phyloP scores from a whole-genome alignment of 2,329 filamentous ascomycete species.

The Pseudogymnoascus sp. region DNA sequence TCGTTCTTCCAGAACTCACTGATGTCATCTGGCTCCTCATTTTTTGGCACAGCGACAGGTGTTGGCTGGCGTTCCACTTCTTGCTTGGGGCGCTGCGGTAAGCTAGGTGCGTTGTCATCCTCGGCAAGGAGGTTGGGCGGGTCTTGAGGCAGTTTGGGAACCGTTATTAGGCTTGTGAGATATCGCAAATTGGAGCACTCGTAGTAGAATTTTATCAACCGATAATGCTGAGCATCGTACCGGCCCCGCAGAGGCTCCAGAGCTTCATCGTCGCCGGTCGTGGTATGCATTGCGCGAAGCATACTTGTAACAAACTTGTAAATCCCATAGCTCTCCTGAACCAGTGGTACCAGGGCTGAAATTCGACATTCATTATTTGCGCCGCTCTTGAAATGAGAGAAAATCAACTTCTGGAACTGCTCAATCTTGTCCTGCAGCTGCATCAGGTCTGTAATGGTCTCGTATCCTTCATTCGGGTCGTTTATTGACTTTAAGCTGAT shows the following conservation, averaged over 20 bases:
- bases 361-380: conserved; percentile 96
- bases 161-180: conserved; percentile 88
- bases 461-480: conserved; percentile 94
- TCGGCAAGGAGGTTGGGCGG: conserved; percentile 82
- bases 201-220: conserved; percentile 96
- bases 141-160: conserved; percentile 91
- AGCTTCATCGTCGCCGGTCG: conserved; percentile 88
- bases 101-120: conserved; percentile 72
- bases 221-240: conserved; percentile 94
- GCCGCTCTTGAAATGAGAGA: conserved; percentile 87
- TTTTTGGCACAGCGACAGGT: conserved; percentile 60
- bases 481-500: conserved; percentile 97
- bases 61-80: conserved; percentile 62
- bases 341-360: conserved; percentile 82
- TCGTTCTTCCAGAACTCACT: conserved; percentile 98
- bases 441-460: conserved; percentile 96
- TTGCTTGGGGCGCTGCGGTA: conserved; percentile 73
- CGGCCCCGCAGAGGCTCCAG: conserved; percentile 78
- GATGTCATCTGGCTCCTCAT: conserved; percentile 85
- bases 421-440: conserved; percentile 96
- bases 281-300: conserved; percentile 94
- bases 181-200: conserved; percentile 98
- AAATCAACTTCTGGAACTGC: conserved; percentile 96
- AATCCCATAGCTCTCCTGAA: conserved; percentile 97
- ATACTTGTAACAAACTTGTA: conserved; percentile 99